Base-by-base conservation (phyloP, 768 basidiomycete genomes). In the Boletus speciosus region DNA sequence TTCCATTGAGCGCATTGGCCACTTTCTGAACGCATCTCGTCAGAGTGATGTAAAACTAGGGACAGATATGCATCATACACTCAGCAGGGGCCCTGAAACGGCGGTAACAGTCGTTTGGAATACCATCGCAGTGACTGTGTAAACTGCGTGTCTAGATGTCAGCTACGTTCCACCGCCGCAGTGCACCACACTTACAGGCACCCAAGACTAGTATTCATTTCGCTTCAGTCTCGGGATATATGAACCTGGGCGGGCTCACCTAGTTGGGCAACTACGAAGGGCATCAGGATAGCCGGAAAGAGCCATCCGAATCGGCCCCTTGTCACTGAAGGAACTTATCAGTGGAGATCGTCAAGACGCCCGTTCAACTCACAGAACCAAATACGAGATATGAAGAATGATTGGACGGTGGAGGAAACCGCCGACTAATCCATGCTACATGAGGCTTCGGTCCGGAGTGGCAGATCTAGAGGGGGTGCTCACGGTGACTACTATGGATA, bases 371-470 rank as follows among this genome's bases (percentile, higher is more conserved):
- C 52, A 62, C 65, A 32, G 15, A 10, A 54, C 66, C 61, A 66
- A 38, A 67, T 60, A 14, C 63, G 60, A 51, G 53, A 65, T 52
- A 64, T 65, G 60, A 67, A 66, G 51, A 60, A 65, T 21, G 60
- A 60, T 40, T 66, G 62, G 31, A 64, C 60, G 6, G 66, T 44
- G 41, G 47, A 49, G 19, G 60, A 60, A 58, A 66, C 55, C 4
- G 45, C 34, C 10, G 63, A 62, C 65, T 67, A 37, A 25, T 37
- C 39, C 49, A 37, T 1, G 16, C 14, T 44, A 49, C 54, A 53
- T 60, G 58, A 67, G 63, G 55, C 25, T 25, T 25, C 10, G 35
- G 21, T 59, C 50, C 14, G 39, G 48, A 55, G 32, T 35, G 23
- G 44, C 42, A 34, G 31, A 27, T 27, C 25, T 27, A 6, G 25